Base-by-base conservation (phyloP, 2,329 filamentous ascomycete species). In the Ascochyta viciae-villosae region DNA sequence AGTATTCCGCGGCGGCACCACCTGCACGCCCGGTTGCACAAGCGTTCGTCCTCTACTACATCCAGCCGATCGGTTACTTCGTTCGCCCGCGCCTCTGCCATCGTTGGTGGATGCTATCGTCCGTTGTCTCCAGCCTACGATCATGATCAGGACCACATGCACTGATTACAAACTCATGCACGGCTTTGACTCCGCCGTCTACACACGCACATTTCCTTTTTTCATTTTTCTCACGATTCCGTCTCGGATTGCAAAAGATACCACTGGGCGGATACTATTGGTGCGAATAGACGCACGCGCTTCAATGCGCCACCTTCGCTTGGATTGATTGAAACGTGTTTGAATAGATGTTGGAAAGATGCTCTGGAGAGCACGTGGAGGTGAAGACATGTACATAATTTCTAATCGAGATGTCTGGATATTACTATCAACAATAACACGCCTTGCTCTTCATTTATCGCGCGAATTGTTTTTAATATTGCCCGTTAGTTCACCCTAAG, bases 91-190 rank as follows among this genome's bases (percentile, higher is more conserved):
- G 50, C 19, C 2, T 50, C 50, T 23, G 43, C 41, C 34, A 58
- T 53, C 22, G 12, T 58, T 15, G 15, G 53, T 15, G 50, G 46
- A 12, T 61, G 60, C 24, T 54, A 56, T 15, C 43, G 50, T 42
- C 33, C 49, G 19, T 26, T 43, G 13, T 40, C 23, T 37, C 34
- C 26, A 4, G 27, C 26, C 27, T 16, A 22, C 1, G 12, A 41
- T 12, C 15, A 15, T 6, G 12, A 4, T 16, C 13, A 24, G 23
- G 23, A 42, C 12, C 7, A 41, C 35, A 19, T 16, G 41, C 27
- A 47, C 16, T 34, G 16, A 29, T 40, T 46, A 39, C 27, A 35
- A 34, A 15, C 41, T 19, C 27, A n/a, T 23, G 37, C 24, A 47
- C 41, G 35, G 40, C 23, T n/a, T 55, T 37, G 31, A 22, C 40